Percentiles rank a stretch among this genome's conserved stretches.
Evolutionary conservation across 345 rosid genomes (phyloP).

Genomic region (Ceriops tagal): DNA sequence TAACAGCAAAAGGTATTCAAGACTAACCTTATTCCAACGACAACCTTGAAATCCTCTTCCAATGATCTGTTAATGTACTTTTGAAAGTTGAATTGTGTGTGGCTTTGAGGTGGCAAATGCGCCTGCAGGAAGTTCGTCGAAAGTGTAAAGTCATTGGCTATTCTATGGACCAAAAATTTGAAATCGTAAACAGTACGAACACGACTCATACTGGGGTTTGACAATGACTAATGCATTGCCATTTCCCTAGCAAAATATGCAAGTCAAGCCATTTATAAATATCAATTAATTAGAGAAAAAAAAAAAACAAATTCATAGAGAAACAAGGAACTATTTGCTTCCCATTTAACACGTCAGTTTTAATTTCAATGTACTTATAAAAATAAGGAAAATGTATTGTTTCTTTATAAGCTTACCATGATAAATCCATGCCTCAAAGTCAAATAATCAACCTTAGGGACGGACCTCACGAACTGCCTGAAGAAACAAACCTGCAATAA

Average conservation of each 20-base stretch:
- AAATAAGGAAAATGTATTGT: not conserved
- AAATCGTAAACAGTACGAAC: no score
- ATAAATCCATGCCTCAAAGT: constrained; percentile 47
- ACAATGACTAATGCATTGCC: no score
- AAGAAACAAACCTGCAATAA: constrained; percentile 37
- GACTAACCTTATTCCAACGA: constrained; percentile 20
- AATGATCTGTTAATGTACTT: constrained; percentile 39
- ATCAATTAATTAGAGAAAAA: no score
- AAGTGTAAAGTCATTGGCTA: no score
- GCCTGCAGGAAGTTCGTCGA: constrained; percentile 16
- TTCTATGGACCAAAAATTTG: no score
- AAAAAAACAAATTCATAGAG: no score
- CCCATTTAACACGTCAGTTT: no score
- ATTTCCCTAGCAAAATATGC: no score
- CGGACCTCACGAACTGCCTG: constrained; percentile 39
- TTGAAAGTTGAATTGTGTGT: constrained; percentile 36
- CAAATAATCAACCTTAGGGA: constrained; percentile 42
- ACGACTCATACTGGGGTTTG: no score
- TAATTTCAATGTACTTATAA: no score
- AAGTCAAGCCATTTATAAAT: no score
- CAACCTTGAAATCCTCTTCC: constrained; percentile 41
- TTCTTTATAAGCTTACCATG: constrained; percentile 18
- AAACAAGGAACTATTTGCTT: no score
- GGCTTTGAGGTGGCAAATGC: constrained; percentile 33
- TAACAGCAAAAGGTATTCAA: not conserved